phyloP scores from a whole-genome alignment of 306 rosid genomes.

The Dryas drummondii region DNA sequence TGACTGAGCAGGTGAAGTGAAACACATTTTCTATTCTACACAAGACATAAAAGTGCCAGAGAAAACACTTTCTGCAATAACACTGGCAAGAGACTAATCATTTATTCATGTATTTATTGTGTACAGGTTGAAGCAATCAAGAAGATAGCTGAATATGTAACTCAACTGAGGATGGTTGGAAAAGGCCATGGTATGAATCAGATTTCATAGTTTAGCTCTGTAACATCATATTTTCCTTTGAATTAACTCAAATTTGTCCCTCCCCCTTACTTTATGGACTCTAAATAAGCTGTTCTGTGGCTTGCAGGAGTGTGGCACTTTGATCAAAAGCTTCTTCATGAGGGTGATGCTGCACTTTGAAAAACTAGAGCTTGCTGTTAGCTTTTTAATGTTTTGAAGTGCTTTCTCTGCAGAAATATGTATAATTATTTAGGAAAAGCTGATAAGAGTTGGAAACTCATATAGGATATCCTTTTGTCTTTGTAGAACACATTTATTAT shows the following conservation, averaged over 20 bases:
- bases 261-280: neutral
- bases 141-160: constrained; percentile 72
- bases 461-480: too few relatives aligned
- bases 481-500: too few relatives aligned
- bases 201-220: neutral
- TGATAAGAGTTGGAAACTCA: neutral
- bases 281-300: constrained; percentile 14
- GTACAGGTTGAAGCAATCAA: constrained; percentile 77
- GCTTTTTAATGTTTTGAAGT: constrained; percentile 9
- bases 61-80: neutral
- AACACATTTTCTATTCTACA: neutral
- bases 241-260: neutral
- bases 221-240: neutral
- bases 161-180: constrained; percentile 80
- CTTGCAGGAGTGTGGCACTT: constrained; percentile 90
- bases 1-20: constrained; percentile 69
- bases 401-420: constrained; percentile 12
- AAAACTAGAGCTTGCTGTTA: neutral
- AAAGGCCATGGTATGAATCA: constrained; percentile 74
- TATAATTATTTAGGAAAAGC: constrained; percentile 14
- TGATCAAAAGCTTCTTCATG: constrained; percentile 72
- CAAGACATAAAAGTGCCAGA: neutral
- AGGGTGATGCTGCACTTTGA: constrained; percentile 36
- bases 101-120: neutral
- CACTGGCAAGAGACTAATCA: neutral